Percentiles rank a stretch among this genome's conserved stretches.
phyloP scores from a whole-genome alignment of 805 yeast genomes.

The Candida boidinii region DNA sequence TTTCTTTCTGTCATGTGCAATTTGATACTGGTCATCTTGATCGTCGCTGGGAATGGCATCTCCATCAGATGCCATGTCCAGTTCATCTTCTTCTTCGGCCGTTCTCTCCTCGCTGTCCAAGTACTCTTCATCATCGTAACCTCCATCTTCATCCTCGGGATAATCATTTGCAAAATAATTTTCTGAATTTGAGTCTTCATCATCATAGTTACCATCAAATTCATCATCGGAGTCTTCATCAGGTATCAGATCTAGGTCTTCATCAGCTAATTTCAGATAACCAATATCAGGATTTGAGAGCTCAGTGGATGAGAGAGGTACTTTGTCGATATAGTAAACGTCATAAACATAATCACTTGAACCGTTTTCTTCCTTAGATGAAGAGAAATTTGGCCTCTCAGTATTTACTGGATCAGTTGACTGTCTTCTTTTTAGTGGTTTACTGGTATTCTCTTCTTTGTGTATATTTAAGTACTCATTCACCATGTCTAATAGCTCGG shows the following conservation, averaged over 20 bases:
- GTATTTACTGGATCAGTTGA: no score
- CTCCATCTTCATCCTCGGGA: slow-evolving; percentile 88
- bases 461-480: slow-evolving; percentile 43
- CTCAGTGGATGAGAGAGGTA: no score
- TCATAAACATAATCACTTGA: slow-evolving; percentile 82
- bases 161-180: slow-evolving; percentile 88
- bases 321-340: slow-evolving; percentile 64
- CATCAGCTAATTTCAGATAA: slow-evolving; percentile 47
- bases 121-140: slow-evolving; percentile 23
- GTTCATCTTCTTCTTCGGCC: slow-evolving; percentile 31
- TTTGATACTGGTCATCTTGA: slow-evolving; percentile 28
- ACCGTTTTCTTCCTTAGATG: slow-evolving; percentile 8
- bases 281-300: slow-evolving; percentile 44
- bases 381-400: background rate
- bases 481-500: slow-evolving; percentile 71
- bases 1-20: slow-evolving; percentile 22
- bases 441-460: slow-evolving; percentile 11
- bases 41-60: slow-evolving; percentile 27
- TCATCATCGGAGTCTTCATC: slow-evolving; percentile 29
- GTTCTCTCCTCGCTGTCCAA: slow-evolving; percentile 21
- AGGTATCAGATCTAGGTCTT: slow-evolving; percentile 26
- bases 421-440: slow-evolving; percentile 21
- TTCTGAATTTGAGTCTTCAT: slow-evolving; percentile 87
- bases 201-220: slow-evolving; percentile 36
- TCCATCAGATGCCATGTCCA: no score